These are phyloP conservation scores for Gastrolobium bilobum DNA, from an alignment of 306 rosid genomes.

Conservation along the genomic window DNA sequence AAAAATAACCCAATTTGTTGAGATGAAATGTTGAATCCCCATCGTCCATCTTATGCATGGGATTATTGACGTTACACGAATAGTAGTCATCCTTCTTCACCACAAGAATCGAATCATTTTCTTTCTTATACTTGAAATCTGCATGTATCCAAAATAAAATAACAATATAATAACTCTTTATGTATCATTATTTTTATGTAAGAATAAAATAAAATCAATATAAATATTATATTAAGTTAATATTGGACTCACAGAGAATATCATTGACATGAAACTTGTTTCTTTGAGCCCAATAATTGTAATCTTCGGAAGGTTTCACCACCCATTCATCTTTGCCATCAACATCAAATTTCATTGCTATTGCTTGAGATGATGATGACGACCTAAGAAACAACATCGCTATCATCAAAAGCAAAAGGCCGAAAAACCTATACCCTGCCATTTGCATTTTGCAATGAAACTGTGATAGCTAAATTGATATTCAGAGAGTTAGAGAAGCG, in stretches of 20 bases:
- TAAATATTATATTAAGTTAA: too few species aligned
- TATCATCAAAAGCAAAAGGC: slow-evolving; percentile 35
- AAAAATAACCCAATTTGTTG: slow-evolving; percentile 62
- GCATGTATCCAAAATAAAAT: background rate
- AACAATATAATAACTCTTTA: too few species aligned
- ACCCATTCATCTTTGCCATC: slow-evolving; percentile 86
- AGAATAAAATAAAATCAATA: too few species aligned
- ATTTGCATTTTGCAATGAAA: background rate
- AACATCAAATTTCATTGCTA: slow-evolving; percentile 50
- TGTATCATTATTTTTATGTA: too few species aligned
- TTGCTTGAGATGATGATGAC: slow-evolving; percentile 40
- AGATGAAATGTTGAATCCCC: slow-evolving; percentile 67
- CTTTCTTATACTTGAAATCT: slow-evolving; percentile 79
- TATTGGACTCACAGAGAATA: slow-evolving; percentile 66
- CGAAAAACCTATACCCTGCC: slow-evolving; percentile 20
- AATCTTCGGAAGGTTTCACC: slow-evolving; percentile 64
- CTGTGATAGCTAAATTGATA: too few species aligned
- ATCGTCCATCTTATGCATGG: slow-evolving; percentile 48
- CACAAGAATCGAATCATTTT: slow-evolving; percentile 64
- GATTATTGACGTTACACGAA: slow-evolving; percentile 67
- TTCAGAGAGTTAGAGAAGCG: too few species aligned
- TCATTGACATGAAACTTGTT: slow-evolving; percentile 80
- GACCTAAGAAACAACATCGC: slow-evolving; percentile 27
- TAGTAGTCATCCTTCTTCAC: slow-evolving; percentile 68
- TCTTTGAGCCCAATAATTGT: slow-evolving; percentile 67